Conservation (phyloP, 768 basidiomycete genomes). For the Suillus luteus region DNA sequence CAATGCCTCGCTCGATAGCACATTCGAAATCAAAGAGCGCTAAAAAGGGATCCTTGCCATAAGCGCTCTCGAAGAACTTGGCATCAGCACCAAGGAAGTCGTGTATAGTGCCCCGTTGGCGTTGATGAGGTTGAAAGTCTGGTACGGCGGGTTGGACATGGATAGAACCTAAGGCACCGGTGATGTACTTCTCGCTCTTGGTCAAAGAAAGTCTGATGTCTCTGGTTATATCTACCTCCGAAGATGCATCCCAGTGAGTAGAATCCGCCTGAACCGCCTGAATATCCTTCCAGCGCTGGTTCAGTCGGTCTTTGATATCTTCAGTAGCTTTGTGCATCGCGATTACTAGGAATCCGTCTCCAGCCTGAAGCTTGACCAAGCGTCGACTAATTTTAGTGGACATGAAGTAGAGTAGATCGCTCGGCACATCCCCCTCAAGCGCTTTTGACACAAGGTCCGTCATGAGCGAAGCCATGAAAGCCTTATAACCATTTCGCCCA, state of each 20-base stretch:
- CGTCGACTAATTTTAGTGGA: conserved; percentile 30
- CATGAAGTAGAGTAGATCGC: conserved; percentile 32
- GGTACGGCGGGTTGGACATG: conserved; percentile 9
- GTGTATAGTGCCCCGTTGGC: conserved; percentile 17
- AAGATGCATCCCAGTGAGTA: conserved; percentile 24
- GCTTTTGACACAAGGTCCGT: conserved; percentile 27
- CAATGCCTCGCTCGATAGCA: conserved; percentile 32
- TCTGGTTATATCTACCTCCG: conserved; percentile 28
- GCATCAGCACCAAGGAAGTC: conserved; percentile 21
- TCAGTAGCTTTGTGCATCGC: conserved; percentile 36
- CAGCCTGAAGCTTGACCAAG: conserved; percentile 26
- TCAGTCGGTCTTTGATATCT: conserved; percentile 23
- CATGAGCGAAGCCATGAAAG: conserved; percentile 47
- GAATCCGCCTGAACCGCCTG: conserved; percentile 31
- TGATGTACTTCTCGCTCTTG: conserved; percentile 31
- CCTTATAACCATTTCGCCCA: conserved; percentile 40
- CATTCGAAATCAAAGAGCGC: conserved; percentile 42
- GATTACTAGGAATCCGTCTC: conserved; percentile 19
- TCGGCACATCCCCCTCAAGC: conserved; percentile 16
- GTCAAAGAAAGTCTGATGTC: conserved; percentile 39
- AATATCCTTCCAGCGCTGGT: conserved; percentile 38
- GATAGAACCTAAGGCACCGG: conserved; percentile 15
- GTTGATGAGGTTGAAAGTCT: conserved; percentile 8
- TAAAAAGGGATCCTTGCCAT: conserved; percentile 13
- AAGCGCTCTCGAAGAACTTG: conserved; percentile 20